Conservation (phyloP, 139 green algal species). For the Tetraselmis chui region DNA sequence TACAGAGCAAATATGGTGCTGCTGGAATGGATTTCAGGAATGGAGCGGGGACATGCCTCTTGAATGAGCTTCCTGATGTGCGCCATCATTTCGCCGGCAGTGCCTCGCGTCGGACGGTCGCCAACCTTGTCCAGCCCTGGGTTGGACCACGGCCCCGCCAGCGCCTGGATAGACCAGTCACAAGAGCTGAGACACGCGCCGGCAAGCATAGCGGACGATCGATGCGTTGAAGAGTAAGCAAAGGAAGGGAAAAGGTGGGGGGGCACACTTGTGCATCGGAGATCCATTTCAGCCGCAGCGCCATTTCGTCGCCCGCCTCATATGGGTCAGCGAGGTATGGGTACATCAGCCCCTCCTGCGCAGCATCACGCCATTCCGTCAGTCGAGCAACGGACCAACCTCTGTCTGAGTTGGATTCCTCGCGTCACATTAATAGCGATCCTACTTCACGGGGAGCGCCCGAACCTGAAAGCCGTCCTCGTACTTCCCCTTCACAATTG, state of each 20-base stretch:
- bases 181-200: no score
- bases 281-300: constrained; percentile 9
- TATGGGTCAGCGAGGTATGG: constrained; percentile 33
- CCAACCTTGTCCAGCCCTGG: constrained; percentile 27
- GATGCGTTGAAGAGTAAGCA: no score
- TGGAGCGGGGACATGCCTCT: constrained; percentile 10
- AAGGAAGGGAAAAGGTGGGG: not conserved
- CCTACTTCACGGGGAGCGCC: no score
- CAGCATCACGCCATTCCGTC: not conserved
- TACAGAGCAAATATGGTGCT: no score
- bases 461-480: constrained; percentile 20
- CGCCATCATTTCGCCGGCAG: constrained; percentile 28
- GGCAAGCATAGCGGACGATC: no score
- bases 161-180: not conserved
- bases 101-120: constrained; percentile 22
- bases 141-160: not conserved
- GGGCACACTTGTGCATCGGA: constrained; percentile 3
- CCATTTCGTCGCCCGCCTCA: constrained; percentile 14
- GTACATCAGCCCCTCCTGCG: constrained; percentile 14
- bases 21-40: no score
- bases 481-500: constrained; percentile 13
- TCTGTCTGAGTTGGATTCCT: no score
- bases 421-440: no score
- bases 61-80: constrained; percentile 24
- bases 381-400: no score